Evolutionary conservation across 1,284 basidiomycete genomes (phyloP), one percentile per base, ranked within the genome.

Genomic region (Leucoagaricus sp.): DNA sequence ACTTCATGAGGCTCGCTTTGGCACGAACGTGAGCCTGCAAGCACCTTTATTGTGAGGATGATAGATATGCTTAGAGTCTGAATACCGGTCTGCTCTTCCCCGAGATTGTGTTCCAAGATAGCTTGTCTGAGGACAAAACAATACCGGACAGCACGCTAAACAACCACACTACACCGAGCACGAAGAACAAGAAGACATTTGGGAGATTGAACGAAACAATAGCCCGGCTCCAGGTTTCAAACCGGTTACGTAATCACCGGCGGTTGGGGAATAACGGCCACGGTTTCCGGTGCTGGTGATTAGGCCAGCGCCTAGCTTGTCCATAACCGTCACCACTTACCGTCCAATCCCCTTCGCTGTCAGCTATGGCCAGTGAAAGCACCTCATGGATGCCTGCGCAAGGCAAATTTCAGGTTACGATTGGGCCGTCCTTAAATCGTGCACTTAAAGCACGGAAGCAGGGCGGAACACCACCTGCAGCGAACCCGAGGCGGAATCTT

Each of bases 361-460:
- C 71, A 62, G 67, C 66, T 65, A 81, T 81, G 78, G 71, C 79
- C 56, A 69, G 75, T 52, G 65, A 73, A 44, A 69, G 70, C 49
- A 66, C 71, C 60, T 72, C 77, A 23, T 86, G 84, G 85, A 81
- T 80, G 71, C 84, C 85, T 49, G 64, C 76, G 8, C 62, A 73
- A 23, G 86, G 86, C 17, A 71, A 78, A 42, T 79, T 84, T 64
- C 69, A 73, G 58, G 82, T 87, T 21, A 68, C 68, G 50, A 73
- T 89, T 53, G 87, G 87, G 25, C 63, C 75, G 0, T 87, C 87
- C 1, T 75, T 89, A 41, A 70, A 69, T 5, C 75, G 81, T 53
- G 78, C 83, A 6, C 73, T 88, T 61, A 87, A 83, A 66, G 82
- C 83, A 21, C 81, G 86, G 62, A 73, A 73, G 60, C 60, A 64